These are phyloP conservation scores for Ganoderma meredithae DNA, from an alignment of 1,284 basidiomycete genomes.

Conservation along the genomic window DNA sequence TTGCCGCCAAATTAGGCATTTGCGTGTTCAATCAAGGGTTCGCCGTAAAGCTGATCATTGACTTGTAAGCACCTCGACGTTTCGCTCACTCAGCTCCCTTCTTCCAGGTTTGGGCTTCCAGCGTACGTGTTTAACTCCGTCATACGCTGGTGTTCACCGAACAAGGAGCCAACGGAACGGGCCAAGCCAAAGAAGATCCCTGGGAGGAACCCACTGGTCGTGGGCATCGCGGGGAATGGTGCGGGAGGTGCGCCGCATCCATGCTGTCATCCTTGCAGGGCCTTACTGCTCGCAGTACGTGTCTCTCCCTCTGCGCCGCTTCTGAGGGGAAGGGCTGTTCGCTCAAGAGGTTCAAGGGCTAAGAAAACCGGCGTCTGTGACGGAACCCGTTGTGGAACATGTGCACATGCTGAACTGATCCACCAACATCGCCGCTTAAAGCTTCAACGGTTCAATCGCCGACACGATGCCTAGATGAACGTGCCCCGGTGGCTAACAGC, in stretches of 20 bases:
- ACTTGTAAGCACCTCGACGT: not conserved
- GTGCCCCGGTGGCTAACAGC: not conserved
- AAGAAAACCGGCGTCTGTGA: not conserved
- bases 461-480: not conserved
- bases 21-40: not conserved
- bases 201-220: not conserved
- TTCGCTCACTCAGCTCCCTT: not conserved
- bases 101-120: not conserved
- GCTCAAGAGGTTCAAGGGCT: not conserved
- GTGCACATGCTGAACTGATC: not conserved
- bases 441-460: constrained; percentile 1
- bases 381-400: not conserved
- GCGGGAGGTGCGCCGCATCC: not conserved
- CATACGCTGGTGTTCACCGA: not conserved
- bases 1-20: not conserved
- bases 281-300: not conserved
- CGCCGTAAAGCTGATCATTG: not conserved
- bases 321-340: not conserved
- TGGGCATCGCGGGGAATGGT: not conserved
- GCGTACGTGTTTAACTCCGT: not conserved
- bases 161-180: not conserved
- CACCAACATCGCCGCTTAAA: not conserved
- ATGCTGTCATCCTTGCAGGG: not conserved
- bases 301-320: not conserved
- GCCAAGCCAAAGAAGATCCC: not conserved